A percentile compares a stretch with the other conserved stretches of the same genome.
These are phyloP conservation scores for Podila verticillata DNA, from an alignment of 192 early-diverging fungal species.

Conservation along the genomic window DNA sequence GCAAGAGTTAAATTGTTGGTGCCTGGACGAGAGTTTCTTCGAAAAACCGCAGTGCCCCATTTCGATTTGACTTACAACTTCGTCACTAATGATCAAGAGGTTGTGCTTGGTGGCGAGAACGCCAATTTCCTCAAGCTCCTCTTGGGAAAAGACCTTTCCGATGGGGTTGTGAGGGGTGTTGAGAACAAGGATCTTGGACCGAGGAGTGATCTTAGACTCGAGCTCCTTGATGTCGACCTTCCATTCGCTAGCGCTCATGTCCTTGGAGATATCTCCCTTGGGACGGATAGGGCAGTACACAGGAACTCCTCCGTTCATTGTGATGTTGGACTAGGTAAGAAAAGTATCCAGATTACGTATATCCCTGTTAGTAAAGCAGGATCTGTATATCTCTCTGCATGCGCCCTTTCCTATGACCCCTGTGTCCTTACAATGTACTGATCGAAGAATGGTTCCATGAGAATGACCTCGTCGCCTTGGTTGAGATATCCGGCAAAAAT, in stretches of 20 bases:
- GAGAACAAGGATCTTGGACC: conserved; percentile 88
- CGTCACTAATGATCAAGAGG: conserved; percentile 89
- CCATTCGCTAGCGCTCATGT: conserved; percentile 85
- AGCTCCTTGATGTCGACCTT: conserved; percentile 86
- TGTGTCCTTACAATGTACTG: conserved; percentile 77
- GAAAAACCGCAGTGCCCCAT: background rate
- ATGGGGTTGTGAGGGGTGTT: conserved; percentile 98
- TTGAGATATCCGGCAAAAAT: conserved; percentile 87
- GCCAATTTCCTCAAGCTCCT: conserved; percentile 81
- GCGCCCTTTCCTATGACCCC: no score
- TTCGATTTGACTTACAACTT: conserved; percentile 71
- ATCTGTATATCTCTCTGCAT: no score
- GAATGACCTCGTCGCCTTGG: conserved; percentile 86
- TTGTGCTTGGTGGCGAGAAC: conserved; percentile 81
- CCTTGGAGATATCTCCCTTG: conserved; percentile 50
- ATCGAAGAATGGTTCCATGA: conserved; percentile 98
- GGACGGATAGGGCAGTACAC: conserved; percentile 85
- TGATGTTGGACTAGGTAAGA: conserved; percentile 69
- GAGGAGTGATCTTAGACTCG: conserved; percentile 73
- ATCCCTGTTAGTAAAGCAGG: background rate
- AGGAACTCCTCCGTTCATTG: conserved; percentile 88
- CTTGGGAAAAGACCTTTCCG: conserved; percentile 83
- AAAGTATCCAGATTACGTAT: background rate
- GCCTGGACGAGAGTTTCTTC: no score
- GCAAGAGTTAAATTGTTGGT: no score